phyloP scores from a whole-genome alignment of 148 eudicot species.

The Talinum fruticosum region DNA sequence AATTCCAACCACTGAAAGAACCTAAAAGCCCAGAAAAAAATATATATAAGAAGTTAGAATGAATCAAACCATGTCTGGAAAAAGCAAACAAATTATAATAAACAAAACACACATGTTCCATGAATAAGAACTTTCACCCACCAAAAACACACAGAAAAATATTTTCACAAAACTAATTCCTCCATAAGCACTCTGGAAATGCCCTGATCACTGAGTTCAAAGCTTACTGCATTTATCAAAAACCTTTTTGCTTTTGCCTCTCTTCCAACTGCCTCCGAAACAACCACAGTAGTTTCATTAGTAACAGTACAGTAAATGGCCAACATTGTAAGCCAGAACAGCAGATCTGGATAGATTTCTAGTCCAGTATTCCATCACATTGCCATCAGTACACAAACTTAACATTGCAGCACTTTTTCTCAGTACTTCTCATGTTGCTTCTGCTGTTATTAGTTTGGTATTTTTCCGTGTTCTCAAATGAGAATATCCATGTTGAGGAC shows the following conservation, averaged over 20 bases:
- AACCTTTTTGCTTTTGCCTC: not conserved
- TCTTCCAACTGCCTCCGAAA: not conserved
- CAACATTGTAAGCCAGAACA: too few species aligned
- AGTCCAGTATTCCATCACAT: too few species aligned
- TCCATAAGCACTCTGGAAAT: not conserved
- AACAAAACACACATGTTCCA: not conserved
- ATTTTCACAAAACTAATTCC: not conserved
- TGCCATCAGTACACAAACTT: too few species aligned
- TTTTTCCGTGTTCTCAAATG: too few species aligned
- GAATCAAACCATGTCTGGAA: not conserved
- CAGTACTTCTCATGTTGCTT: too few species aligned
- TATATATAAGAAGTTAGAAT: not conserved
- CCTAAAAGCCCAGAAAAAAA: slow-evolving; percentile 10
- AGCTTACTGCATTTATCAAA: not conserved
- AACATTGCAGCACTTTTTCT: too few species aligned
- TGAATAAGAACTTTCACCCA: not conserved
- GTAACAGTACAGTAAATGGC: not conserved
- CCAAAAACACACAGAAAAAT: not conserved
- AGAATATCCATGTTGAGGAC: too few species aligned
- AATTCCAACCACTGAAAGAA: slow-evolving; percentile 28
- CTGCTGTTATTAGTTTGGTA: too few species aligned
- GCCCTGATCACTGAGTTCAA: not conserved
- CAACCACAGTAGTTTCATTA: not conserved
- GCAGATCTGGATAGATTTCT: too few species aligned
- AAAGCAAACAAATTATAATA: not conserved